phyloP scores from a whole-genome alignment of 805 yeast species.

The Wickerhamomyces chambardii region DNA sequence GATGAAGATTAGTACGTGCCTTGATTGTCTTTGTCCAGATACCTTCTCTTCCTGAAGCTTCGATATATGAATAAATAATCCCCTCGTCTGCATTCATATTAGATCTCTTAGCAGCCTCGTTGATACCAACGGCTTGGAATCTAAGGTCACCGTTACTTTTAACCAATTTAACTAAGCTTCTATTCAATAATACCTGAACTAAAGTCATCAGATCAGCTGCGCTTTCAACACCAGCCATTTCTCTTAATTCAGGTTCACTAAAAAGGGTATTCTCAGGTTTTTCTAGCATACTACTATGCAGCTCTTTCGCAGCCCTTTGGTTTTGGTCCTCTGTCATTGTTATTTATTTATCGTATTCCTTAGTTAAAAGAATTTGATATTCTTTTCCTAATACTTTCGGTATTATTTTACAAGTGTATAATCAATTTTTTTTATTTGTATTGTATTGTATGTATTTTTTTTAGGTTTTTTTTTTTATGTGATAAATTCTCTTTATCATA shows the following conservation, averaged over 20 bases:
- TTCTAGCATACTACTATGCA: slow-evolving; percentile 59
- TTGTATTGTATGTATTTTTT: no score
- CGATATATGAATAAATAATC: slow-evolving; percentile 84
- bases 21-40: slow-evolving; percentile 92
- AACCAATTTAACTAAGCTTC: slow-evolving; percentile 58
- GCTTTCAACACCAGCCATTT: slow-evolving; percentile 33
- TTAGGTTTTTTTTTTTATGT: no score
- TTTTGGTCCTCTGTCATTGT: neutral
- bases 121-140: slow-evolving; percentile 65
- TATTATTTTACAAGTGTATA: no score
- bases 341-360: no score
- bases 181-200: slow-evolving; percentile 43
- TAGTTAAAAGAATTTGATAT: no score
- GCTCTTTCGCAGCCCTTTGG: slow-evolving; percentile 34
- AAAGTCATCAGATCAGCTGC: slow-evolving; percentile 32
- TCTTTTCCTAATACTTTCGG: no score
- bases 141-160: slow-evolving; percentile 57
- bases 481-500: no score
- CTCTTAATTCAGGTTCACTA: slow-evolving; percentile 61
- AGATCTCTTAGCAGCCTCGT: slow-evolving; percentile 71
- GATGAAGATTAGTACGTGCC: slow-evolving; percentile 82
- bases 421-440: no score
- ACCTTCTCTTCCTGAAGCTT: slow-evolving; percentile 90
- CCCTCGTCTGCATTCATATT: slow-evolving; percentile 84
- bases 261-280: slow-evolving; percentile 40